These are phyloP conservation scores for Leccinum imitatum DNA, from an alignment of 768 basidiomycete genomes.

Conservation along the genomic window DNA sequence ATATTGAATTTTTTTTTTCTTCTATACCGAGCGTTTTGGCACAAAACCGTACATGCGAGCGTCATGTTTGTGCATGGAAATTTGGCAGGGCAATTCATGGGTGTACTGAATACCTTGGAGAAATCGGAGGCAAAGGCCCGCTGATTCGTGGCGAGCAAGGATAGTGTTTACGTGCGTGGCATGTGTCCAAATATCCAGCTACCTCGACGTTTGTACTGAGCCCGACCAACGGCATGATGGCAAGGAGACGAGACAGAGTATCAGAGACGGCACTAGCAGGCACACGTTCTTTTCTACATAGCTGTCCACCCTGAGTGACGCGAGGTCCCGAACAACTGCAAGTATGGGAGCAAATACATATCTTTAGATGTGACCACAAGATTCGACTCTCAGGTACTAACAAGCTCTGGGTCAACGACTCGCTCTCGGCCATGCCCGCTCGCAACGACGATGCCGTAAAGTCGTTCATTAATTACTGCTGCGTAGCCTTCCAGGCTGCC, in stretches of 20 bases:
- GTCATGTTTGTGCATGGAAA: neutral
- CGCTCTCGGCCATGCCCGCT: neutral
- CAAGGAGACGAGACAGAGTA: neutral
- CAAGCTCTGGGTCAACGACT: neutral
- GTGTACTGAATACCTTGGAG: slow-evolving; percentile 44
- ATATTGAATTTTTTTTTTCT: neutral
- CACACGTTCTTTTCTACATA: neutral
- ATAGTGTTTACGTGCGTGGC: neutral
- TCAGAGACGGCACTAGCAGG: neutral
- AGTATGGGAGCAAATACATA: neutral
- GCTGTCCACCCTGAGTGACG: neutral
- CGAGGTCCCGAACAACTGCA: neutral
- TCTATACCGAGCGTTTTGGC: slow-evolving; percentile 42
- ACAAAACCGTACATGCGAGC: slow-evolving; percentile 39
- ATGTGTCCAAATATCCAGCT: neutral
- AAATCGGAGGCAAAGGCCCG: slow-evolving; percentile 46
- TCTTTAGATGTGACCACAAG: neutral
- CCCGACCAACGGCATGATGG: slow-evolving; percentile 38
- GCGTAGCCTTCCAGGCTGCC: neutral
- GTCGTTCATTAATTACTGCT: neutral
- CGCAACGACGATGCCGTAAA: neutral
- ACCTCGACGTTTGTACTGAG: slow-evolving; percentile 42
- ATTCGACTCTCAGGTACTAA: neutral
- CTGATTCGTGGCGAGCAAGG: neutral
- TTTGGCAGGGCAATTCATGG: neutral